Base-by-base conservation (phyloP, 352 stramenopile species). In the Thalassiosira pacifica region DNA sequence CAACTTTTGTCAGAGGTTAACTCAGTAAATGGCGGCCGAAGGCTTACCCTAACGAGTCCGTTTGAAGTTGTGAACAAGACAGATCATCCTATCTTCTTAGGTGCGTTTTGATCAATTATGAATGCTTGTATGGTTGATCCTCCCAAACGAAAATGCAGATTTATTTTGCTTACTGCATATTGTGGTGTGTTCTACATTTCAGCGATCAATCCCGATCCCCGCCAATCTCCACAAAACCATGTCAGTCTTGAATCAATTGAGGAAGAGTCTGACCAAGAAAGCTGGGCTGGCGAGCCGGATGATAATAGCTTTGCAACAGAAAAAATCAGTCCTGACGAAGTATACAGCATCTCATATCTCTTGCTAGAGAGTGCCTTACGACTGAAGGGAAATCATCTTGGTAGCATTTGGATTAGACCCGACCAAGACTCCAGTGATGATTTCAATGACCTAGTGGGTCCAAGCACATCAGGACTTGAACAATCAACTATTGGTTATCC, bases 11-110 rank as follows among this genome's bases (percentile, higher is more conserved):
- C 91, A 29, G 94, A 97, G 79, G 88, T 97, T 48, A 88, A 90
- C 9, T 90, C 92, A 18, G 82, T 96, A 32, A 94, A 96, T 87
- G 94, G 94, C 8, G 94, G 95, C 27, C 76, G 95, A 63, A 87
- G 95, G 70, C 69, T 96, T 16, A 89, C 82, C 27, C 83, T 95
- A 10, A 80, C 70, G n/a, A 95, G 86, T 53, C 68, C 90, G 26
- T 96, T 96, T 90, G 77, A 93, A 79, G 73, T 96, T 37, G 68
- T 90, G 9, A 96, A 96, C 74, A 94, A 91, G 65, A 97, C 93
- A 5, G 87, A 91, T 61, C 94, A 97, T 83, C 37, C 84, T 16
- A 85, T 97, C 24, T 88, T 82, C 24, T 42, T 97, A 40, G 66
- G 88, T 57, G 80, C 57, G 55, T 71, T 76, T 73, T 74, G 13